phyloP scores from a whole-genome alignment of 129 eudicot genomes.

The Artemisia annua region DNA sequence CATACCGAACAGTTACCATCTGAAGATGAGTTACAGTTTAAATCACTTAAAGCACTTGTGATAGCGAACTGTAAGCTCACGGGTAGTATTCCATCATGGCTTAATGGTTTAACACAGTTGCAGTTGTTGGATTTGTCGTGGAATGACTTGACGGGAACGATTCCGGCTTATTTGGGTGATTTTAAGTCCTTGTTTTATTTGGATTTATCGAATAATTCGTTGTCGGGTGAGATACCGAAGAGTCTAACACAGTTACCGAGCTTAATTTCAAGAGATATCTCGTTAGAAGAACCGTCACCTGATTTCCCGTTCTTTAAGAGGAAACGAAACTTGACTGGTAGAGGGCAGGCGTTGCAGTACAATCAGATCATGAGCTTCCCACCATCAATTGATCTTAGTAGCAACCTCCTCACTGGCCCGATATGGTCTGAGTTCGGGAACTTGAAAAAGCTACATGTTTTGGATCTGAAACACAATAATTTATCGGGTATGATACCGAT shows the following conservation, averaged over 20 bases:
- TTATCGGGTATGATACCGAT: conserved; percentile 50
- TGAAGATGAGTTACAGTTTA: conserved; percentile 34
- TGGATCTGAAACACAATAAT: conserved; percentile 49
- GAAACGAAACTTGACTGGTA: no score
- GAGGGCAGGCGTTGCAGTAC: conserved; percentile 43
- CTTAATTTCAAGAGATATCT: no score
- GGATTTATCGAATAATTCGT: conserved; percentile 50
- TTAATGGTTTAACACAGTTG: conserved; percentile 34
- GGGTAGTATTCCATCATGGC: conserved; percentile 52
- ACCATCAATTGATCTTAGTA: conserved; percentile 45
- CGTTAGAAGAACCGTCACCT: no score
- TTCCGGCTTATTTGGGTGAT: conserved; percentile 46
- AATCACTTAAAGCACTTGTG: conserved; percentile 41
- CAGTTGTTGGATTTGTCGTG: conserved; percentile 58
- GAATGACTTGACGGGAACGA: conserved; percentile 44
- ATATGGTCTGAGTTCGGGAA: conserved; percentile 39
- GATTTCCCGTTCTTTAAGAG: no score
- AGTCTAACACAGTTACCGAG: conserved; percentile 39
- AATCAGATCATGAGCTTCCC: conserved; percentile 51
- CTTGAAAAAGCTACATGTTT: conserved; percentile 27
- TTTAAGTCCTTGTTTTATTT: conserved; percentile 41
- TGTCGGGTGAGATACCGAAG: conserved; percentile 45
- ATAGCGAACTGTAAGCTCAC: conserved; percentile 58
- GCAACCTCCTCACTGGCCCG: conserved; percentile 45
- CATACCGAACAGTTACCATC: conserved; percentile 42